Base-by-base conservation (phyloP, 225 moss, liverwort and hornwort genomes). In the Thuidium tamariscinum region DNA sequence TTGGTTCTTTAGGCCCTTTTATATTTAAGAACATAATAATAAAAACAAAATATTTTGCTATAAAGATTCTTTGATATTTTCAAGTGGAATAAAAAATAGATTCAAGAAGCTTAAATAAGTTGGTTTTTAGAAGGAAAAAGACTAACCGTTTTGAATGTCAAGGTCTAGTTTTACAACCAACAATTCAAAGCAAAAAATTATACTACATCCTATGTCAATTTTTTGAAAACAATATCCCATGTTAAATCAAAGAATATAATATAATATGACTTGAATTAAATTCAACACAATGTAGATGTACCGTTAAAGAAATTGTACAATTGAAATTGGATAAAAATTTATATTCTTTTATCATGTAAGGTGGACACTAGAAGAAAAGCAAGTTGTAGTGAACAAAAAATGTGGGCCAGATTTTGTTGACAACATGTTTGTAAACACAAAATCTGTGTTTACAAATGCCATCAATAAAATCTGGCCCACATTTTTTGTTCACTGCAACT, bases 1-100 rank as follows among this genome's bases (percentile, higher is more conserved):
- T 16, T 14, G 44, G 18, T 4, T 5, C 8, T 18, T 2, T 0
- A 48, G 11, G 0, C 18, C 1, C 0, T n/a, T n/a, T n/a, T 10
- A 30, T 18, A 29, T 30, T 48, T 48, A 7, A 4, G 48, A 39
- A 19, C 0, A 48, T 11, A 32, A 11, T 30, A 19, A 73, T 1
- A 48, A 30, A 0, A 30, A 32, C 11, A 11, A 19, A 73, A 19
- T 0, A 30, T n/a, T 46, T 11, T 72, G 2, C 30, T 30, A 46
- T 11, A 17, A 10, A 29, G 11, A 16, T 44, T 16, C 0, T 27
- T 16, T 22, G 3, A 72, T 46, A 46, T 29, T 46, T 69, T 46
- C 3, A 72, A 30, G 10, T 29, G 1, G 16, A 71, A 44, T 44
- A 9, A 48, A 46, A 48, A 48, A 0, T 72, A 30, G 2, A 30